These are phyloP conservation scores for Orbilia quercus DNA, from an alignment of 2,329 filamentous ascomycete species.

Conservation along the genomic window DNA sequence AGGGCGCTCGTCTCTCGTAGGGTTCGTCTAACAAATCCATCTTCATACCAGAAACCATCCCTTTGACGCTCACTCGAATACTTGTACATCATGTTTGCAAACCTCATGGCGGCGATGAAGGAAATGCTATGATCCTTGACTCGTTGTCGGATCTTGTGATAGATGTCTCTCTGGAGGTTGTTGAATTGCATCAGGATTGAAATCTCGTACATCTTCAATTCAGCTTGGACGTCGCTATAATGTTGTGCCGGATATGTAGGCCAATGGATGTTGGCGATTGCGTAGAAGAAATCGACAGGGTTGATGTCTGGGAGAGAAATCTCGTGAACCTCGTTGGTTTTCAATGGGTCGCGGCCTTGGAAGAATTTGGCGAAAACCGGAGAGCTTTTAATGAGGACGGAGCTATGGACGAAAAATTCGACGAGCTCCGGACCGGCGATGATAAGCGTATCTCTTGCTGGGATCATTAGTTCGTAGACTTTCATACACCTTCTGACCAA, in stretches of 20 bases:
- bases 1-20: constrained; percentile 6
- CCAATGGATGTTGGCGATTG: background rate
- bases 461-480: background rate
- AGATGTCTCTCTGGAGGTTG: background rate
- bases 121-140: background rate
- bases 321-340: background rate
- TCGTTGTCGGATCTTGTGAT: background rate
- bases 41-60: constrained; percentile 19
- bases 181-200: constrained; percentile 3
- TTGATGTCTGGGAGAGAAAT: constrained; percentile 8
- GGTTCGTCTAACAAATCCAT: constrained; percentile 3
- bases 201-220: constrained; percentile 9
- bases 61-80: background rate
- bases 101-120: constrained; percentile 6
- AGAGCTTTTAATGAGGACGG: background rate
- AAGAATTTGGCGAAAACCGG: background rate
- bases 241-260: background rate
- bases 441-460: background rate
- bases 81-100: constrained; percentile 19
- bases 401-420: constrained; percentile 1
- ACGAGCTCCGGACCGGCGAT: background rate
- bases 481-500: too few species aligned
- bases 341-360: background rate
- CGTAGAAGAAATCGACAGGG: constrained; percentile 10
- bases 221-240: background rate